Evolutionary conservation across 495 filamentous ascomycete genomes (phyloP), one percentile per base, ranked within the genome.

Genomic region (Xylaria cubensis): DNA sequence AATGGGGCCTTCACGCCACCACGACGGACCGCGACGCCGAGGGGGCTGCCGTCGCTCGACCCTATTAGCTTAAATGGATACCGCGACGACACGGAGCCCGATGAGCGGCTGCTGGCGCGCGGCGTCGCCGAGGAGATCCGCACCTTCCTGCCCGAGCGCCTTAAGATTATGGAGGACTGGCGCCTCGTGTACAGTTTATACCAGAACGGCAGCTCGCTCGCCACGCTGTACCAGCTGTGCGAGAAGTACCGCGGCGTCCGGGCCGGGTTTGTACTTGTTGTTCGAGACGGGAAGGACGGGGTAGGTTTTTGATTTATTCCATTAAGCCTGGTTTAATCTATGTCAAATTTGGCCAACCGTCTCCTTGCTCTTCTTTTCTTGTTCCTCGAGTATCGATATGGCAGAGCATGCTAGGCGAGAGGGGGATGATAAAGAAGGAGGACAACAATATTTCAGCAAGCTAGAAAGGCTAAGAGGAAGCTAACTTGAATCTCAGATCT

Each of bases 91-190:
- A 86, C 85, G 0, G 59, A 76, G 0, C 24, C 72, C 2, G 76
- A 78, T 24, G 80, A 82, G 21, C 80, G 82, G 63, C 76, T 97
- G 61, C 86, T 98, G 41, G 90, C 88, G 8, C 85, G 85, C 62
- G 86, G 90, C 8, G 82, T 99, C 15, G 96, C 96, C 2, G 97
- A 99, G 82, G 96, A 99, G 82, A 97, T 99, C 69, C 88, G 97
- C 46, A 88, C 96, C 26, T 90, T 98, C 64, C 86, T 99, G 12
- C 96, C 96, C 0, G 86, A 95, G 63, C 87, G 95, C 26, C 82
- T 98, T 67, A 93, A 97, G 80, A 88, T 99, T 17, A 89, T 90
- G 70, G 94, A 98, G 72, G 90, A 90, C 72, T 99, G 96, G 96
- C 84, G 86, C 41, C 82, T 98, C 24, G 88, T 90, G 34, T 99